Base-by-base conservation (phyloP, 331 rosid species). In the Pyracantha coccinea region DNA sequence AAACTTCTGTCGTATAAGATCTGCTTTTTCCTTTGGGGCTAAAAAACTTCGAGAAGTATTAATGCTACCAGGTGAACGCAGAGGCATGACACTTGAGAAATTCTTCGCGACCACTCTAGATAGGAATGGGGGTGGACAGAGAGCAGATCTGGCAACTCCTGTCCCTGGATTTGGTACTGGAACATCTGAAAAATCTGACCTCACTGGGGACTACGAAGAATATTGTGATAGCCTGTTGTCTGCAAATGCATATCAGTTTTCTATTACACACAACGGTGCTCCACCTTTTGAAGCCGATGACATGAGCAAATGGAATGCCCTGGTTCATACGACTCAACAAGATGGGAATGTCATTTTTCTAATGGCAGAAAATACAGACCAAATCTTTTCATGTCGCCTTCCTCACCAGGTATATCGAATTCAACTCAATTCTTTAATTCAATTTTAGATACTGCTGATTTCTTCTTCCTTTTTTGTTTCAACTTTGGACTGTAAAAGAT, bases 11-110 rank as follows among this genome's bases (percentile, higher is more conserved):
- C 89, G 97, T 53, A 89, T 93, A 81, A 87, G 83, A 71, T 81
- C 89, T 84, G 98, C 97, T 63, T 77, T 93, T 78, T 82, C 87
- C 83, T 74, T 85, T 77, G 92, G 98, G 68, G 86, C 87, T 50
- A 85, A 85, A 64, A 86, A 88, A 71, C 93, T 93, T 68, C 84
- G 88, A 25, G 73, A 85, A 83, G 85, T 88, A 80, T 88, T 93
- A 71, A 68, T 53, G 80, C 75, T 86, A 66, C 90, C 92, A 1
- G 86, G 86, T 81, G 91, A 84, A 77, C 80, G 78, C 75, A 74
- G 89, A 66, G 85, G 80, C 17, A 79, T 77, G 47, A 84, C 82
- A 71, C 90, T 93, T 59, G 81, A 82, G 70, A 78, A 75, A 76
- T 91, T 93, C 75, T 93, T 91, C 72, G 59, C 55, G n/a, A 81